Base-by-base conservation (phyloP, 306 rosid genomes). In the Parietaria judaica region DNA sequence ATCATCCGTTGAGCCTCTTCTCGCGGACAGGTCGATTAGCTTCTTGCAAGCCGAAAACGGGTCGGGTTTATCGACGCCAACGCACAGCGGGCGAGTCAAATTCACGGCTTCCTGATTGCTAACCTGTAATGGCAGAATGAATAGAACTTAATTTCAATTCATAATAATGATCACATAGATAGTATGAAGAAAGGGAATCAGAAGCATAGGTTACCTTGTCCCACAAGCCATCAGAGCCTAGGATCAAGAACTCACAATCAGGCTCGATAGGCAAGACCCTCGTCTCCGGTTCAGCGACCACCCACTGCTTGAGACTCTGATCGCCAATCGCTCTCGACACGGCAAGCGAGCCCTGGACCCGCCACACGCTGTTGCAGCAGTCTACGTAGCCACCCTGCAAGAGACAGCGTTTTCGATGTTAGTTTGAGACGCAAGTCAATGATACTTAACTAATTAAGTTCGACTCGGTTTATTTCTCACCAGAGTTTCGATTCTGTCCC, bases 161-260 rank as follows among this genome's bases (percentile, higher is more conserved):
- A 10, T 49, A n/a, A n/a, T 49, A 3, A 41, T 8, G 35, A 49
- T 4, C 43, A 14, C 15, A 38, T 41, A 36, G 52, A 53, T 60
- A n/a, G 1, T 14, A 15, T 15, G 11, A 61, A 44, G 6, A 36
- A 17, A 41, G 3, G 9, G 45, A 54, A 44, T 9, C 17, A 41
- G 35, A 47, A 17, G 43, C 44, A 1, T 1, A 3, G 53, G 5
- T 44, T 70, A 81, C 86, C 81, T 75, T 78, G 74, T 78, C 83
- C 86, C 81, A 81, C 60, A 81, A 72, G 11, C 86, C 83, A 61
- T 81, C 83, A 7, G 86, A 81, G 56, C 81, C 86, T 64, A 81
- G 71, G 55, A 81, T 70, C 48, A 81, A 70, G 76, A 78, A 78
- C 71, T 75, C 77, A 59, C 79, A 78, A 13, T 75, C 71, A 8